phyloP scores from a whole-genome alignment of 192 early-diverging fungal species.

The Gamsiella multidivaricata region DNA sequence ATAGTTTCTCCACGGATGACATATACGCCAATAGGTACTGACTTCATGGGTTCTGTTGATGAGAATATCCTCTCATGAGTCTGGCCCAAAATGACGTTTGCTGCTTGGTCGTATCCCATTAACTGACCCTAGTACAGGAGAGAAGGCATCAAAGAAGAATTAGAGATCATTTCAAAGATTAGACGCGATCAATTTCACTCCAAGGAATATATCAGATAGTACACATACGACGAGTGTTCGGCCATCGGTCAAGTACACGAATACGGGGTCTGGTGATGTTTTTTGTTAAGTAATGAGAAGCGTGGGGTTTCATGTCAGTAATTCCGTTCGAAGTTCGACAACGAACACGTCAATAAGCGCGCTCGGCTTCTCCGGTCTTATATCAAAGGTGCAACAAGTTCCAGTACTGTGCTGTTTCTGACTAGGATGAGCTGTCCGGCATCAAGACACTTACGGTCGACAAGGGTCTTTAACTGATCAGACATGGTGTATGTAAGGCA shows the following conservation, averaged over 20 bases:
- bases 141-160: not conserved
- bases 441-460: constrained; percentile 37
- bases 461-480: constrained; percentile 30
- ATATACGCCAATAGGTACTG: constrained; percentile 52
- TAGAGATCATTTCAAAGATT: not conserved
- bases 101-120: constrained; percentile 42
- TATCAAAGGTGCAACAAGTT: too few species aligned
- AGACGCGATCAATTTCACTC: not conserved
- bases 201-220: too few species aligned
- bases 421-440: not conserved
- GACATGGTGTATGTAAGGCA: constrained; percentile 19
- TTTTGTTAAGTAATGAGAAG: not conserved
- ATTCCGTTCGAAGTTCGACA: not conserved
- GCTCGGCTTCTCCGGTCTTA: too few species aligned
- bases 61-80: constrained; percentile 50
- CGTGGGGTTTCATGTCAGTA: not conserved
- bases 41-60: constrained; percentile 35
- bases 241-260: constrained; percentile 42
- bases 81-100: constrained; percentile 42
- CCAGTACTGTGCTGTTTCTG: too few species aligned
- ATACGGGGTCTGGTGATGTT: constrained; percentile 29
- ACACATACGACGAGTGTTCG: constrained; percentile 35
- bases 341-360: too few species aligned
- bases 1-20: constrained; percentile 46
- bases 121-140: constrained; percentile 28